Evolutionary conservation across 164 flowering plant species (phyloP).

Genomic region (Liriodendron chinense): DNA sequence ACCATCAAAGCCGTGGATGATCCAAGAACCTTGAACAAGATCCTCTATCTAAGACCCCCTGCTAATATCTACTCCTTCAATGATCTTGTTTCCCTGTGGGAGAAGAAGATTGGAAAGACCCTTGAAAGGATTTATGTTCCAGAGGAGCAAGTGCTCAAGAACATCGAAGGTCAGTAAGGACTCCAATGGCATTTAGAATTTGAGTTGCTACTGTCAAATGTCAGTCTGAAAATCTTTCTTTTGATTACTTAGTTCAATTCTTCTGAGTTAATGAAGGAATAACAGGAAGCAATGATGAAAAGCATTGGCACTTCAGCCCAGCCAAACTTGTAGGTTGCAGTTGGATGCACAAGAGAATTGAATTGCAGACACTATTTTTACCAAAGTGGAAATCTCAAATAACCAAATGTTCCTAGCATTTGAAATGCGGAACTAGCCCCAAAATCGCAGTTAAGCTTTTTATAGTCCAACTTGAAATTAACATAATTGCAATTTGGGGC

Average conservation of each 20-base stretch:
- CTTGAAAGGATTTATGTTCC: slow-evolving; percentile 50
- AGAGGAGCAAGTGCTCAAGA: slow-evolving; percentile 58
- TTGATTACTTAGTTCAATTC: too few species aligned
- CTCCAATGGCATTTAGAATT: neutral
- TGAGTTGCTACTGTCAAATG: neutral
- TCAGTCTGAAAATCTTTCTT: neutral
- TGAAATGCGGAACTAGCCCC: neutral
- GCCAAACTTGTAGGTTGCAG: too few species aligned
- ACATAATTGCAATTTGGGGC: neutral
- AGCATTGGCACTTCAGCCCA: too few species aligned
- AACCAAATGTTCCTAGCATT: too few species aligned
- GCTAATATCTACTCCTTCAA: slow-evolving; percentile 47
- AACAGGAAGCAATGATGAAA: too few species aligned
- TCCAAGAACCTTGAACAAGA: slow-evolving; percentile 70
- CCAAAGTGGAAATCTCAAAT: too few species aligned
- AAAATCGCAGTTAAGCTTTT: neutral
- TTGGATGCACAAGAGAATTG: too few species aligned
- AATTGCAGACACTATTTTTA: too few species aligned
- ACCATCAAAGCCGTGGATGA: slow-evolving; percentile 66
- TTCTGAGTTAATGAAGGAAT: too few species aligned
- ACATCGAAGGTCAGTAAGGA: slow-evolving; percentile 48
- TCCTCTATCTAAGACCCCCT: slow-evolving; percentile 51
- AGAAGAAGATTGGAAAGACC: slow-evolving; percentile 66
- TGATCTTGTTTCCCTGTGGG: slow-evolving; percentile 65
- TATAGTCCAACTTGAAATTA: neutral